Base-by-base conservation (phyloP, 176 grass and related monocot genomes). In the Oryza rufipogon region DNA sequence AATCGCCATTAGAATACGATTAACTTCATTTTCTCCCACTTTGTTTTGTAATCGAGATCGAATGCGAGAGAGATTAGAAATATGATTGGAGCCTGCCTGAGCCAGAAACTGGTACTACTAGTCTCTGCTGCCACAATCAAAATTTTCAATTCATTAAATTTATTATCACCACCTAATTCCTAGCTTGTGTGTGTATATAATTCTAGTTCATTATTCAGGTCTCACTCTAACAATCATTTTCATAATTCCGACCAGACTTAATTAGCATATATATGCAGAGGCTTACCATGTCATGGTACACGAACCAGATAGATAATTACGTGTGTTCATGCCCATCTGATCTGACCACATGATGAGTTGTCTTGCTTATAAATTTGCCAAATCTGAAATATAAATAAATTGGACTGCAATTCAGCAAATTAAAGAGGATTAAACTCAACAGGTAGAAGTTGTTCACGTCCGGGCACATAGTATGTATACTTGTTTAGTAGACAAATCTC, bases 261-360 rank as follows among this genome's bases (percentile, higher is more conserved):
- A 41, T 19, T 20, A 19, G 52, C 52, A 79, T 20, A 41, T 41
- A 79, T 20, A 41, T 41, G 39, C 39, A 41, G 38, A 39, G 38
- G 39, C 39, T 41, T 41, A 41, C 39, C 4, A 8, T 41, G 39
- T 41, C 39, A 41, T 41, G 39, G 39, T 41, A 41, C 39, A 41
- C 39, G 39, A 41, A 41, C 42, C 64, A 49, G 64, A 74, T 70
- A 70, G 65, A 81, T 48, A 84, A 74, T 47, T 81, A 54, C 17
- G 71, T 68, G 60, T 36, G 11, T 32, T 54, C 42, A 78, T 28
- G 69, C 32, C 48, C 73, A 75, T 75, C 70, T 80, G 82, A 80
- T 73, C 84, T 80, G 70, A 80, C 70, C 12, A 11, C 69, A n/a
- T 20, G 9, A 65, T 80, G 76, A 66, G 42, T 73, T 80, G 76